Evolutionary conservation across 2,329 filamentous ascomycete species (phyloP), one percentile per base, ranked within the genome.

Genomic region (Aquanectria penicillioides): DNA sequence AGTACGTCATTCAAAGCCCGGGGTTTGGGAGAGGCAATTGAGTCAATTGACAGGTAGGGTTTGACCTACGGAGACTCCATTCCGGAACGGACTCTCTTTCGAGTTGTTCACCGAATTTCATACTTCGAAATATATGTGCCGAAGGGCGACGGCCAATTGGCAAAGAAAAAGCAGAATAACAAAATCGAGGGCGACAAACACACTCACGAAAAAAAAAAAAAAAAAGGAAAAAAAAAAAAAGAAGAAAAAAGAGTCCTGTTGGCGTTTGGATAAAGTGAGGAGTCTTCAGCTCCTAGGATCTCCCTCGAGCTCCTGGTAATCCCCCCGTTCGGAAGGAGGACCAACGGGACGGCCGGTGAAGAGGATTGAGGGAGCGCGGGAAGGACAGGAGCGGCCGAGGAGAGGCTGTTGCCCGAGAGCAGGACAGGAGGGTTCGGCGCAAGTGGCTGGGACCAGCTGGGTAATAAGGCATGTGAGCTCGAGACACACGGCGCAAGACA

Each of bases 41-140:
- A n/a, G n/a, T n/a, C n/a, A n/a, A n/a, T 22, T 12, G 23, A 13
- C 9, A 34, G 23, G 29, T 37, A 58, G 53, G 12, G 15, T 37
- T 11, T 22, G 18, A 79, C 81, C 71, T 80, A 92, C 89, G 89
- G 64, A 92, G 83, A 70, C 86, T 90, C 91, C 91, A 95, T 85
- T 90, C 87, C 63, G 91, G 91, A 71, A 93, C 91, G 41, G 91
- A 94, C 74, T 91, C 85, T 76, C 86, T 83, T 73, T 89, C 86
- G 61, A 95, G 83, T 61, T 87, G 89, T 64, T 75, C 64, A 55
- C 77, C 77, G 67, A 75, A 79, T 68, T 79, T 79, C 77, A 79
- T 79, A 49, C 47, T 73, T 44, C 9, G 9, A 15, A 29, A 46
- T 47, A 13, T n/a, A n/a, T 48, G 29, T 37, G 25, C n/a, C 43